Conservation (phyloP, 345 rosid genomes). For the Firmiana major region DNA sequence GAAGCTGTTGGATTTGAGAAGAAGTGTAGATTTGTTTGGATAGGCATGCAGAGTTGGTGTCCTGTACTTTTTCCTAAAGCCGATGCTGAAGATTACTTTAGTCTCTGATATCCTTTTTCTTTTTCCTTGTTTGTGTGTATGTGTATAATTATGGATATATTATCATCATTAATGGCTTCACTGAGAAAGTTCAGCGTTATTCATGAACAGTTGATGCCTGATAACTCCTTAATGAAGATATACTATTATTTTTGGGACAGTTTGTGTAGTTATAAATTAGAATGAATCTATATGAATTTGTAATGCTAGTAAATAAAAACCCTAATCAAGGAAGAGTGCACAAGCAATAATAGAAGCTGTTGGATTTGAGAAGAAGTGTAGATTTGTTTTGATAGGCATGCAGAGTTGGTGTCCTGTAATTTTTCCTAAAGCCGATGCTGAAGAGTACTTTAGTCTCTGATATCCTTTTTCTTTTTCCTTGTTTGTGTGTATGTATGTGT, state of each 20-base stretch:
- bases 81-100: not conserved
- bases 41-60: not conserved
- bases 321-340: not conserved
- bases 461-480: not conserved
- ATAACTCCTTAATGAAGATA: constrained; percentile 1
- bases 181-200: not conserved
- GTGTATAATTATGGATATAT: not conserved
- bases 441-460: not conserved
- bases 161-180: constrained; percentile 5
- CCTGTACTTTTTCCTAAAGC: not conserved
- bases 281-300: not conserved
- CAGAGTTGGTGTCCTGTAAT: not conserved
- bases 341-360: not conserved
- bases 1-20: not conserved
- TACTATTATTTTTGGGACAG: not conserved
- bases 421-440: not conserved
- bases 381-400: not conserved
- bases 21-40: not conserved
- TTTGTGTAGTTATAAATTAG: not conserved
- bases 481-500: not conserved
- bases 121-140: not conserved
- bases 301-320: not conserved
- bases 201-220: not conserved
- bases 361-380: not conserved
- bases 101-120: not conserved